phyloP scores from a whole-genome alignment of 176 grass and related monocot genomes.

The Paspalum notatum region DNA sequence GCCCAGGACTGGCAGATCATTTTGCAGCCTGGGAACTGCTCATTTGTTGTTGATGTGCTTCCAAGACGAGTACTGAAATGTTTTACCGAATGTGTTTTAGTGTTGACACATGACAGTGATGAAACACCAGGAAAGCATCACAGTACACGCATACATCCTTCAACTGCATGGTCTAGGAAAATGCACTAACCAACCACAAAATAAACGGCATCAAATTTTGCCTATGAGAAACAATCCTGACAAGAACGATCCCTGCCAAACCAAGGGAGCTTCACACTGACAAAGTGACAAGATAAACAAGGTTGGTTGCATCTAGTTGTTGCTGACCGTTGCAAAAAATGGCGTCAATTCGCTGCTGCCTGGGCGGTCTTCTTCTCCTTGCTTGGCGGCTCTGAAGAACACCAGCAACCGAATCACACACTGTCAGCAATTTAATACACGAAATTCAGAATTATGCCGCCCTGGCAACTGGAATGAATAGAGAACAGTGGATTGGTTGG shows the following conservation, averaged over 20 bases:
- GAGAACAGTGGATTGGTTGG: background rate
- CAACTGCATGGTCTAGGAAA: too few species aligned
- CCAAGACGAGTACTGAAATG: too few species aligned
- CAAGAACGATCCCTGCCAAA: background rate
- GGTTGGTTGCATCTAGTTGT: background rate
- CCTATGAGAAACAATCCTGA: background rate
- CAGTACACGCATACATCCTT: too few species aligned
- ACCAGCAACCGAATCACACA: background rate
- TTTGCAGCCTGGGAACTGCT: too few species aligned
- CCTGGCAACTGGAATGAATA: background rate
- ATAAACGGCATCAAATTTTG: background rate
- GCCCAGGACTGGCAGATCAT: too few species aligned
- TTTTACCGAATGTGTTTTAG: too few species aligned
- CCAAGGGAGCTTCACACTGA: background rate
- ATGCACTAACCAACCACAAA: background rate
- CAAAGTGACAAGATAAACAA: background rate
- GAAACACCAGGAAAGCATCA: too few species aligned
- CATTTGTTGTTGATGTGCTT: too few species aligned
- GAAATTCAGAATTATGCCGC: background rate
- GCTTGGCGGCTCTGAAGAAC: conserved; percentile 5
- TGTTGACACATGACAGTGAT: too few species aligned
- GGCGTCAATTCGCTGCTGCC: background rate
- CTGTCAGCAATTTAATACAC: background rate
- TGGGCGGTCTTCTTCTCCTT: conserved; percentile 56
- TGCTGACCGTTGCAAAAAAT: background rate